Evolutionary conservation across 2,329 filamentous ascomycete genomes (phyloP).

Genomic region (Ceratocystis papillata): DNA sequence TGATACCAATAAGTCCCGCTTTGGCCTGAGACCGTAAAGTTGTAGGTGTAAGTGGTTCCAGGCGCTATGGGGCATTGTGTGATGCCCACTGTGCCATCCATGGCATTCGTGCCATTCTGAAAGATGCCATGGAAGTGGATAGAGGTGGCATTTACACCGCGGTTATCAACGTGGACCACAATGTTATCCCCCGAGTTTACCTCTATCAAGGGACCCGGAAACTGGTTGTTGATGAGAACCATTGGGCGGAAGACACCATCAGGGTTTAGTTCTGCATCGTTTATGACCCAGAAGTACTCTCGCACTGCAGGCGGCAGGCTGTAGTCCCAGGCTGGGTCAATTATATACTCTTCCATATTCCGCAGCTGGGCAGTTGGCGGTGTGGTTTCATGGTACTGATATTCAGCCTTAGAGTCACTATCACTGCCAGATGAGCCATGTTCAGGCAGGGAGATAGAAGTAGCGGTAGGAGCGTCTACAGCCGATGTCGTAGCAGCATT

Average conservation of each 20-base stretch:
- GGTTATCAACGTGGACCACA: conserved; percentile 58
- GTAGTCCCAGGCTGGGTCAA: conserved; percentile 48
- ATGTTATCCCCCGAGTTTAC: conserved; percentile 64
- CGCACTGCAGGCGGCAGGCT: conserved; percentile 40
- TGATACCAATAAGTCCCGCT: conserved; percentile 51
- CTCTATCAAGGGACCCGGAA: conserved; percentile 62
- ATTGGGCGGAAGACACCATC: conserved; percentile 48
- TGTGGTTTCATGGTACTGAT: not conserved
- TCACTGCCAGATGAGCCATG: not conserved
- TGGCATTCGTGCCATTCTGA: conserved; percentile 62
- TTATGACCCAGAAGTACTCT: conserved; percentile 49
- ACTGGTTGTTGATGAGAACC: conserved; percentile 64
- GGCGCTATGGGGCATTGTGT: conserved; percentile 58
- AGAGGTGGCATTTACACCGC: conserved; percentile 52
- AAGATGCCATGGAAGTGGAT: conserved; percentile 72
- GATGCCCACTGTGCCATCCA: conserved; percentile 59
- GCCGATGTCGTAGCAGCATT: not conserved
- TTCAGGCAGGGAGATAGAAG: not conserved
- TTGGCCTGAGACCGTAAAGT: conserved; percentile 49
- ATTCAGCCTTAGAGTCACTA: not conserved
- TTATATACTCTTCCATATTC: conserved; percentile 42
- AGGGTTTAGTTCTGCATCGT: conserved; percentile 48
- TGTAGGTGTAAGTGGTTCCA: conserved; percentile 52
- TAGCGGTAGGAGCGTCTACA: not conserved
- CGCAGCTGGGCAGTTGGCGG: conserved; percentile 28